Evolutionary conservation across 345 rosid species (phyloP).

Genomic region (Rhodamnia argentea): DNA sequence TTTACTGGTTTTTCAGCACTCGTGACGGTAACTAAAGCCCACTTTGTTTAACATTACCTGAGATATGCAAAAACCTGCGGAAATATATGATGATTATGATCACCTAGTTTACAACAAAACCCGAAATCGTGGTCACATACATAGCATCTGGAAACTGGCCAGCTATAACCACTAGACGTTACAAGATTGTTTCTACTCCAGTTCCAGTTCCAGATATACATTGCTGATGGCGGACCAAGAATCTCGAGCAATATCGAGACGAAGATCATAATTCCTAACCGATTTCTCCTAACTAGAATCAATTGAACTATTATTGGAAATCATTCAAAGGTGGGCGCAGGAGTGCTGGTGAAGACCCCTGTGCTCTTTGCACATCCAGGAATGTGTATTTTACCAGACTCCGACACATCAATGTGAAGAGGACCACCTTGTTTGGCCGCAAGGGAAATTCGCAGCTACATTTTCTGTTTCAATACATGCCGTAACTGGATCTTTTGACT

Average conservation of each 20-base stretch:
- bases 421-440: background rate
- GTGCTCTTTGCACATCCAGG: background rate
- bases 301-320: background rate
- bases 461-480: slow-evolving; percentile 88
- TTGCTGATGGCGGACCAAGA: background rate
- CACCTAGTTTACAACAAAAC: background rate
- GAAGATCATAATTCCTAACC: background rate
- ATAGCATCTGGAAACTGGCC: background rate
- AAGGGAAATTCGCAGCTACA: slow-evolving; percentile 15
- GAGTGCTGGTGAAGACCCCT: background rate
- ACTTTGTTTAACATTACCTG: background rate
- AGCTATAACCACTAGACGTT: background rate
- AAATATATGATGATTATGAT: background rate
- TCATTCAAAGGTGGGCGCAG: background rate
- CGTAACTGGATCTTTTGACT: slow-evolving; percentile 76
- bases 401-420: background rate
- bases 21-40: background rate
- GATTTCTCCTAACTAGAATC: background rate
- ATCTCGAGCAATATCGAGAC: background rate
- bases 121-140: background rate
- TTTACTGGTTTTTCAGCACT: background rate
- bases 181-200: background rate
- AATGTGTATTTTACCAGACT: background rate
- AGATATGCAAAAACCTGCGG: background rate
- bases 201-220: background rate